Conservation (phyloP, 2,329 filamentous ascomycete species). For the Sporothrix curviconia region DNA sequence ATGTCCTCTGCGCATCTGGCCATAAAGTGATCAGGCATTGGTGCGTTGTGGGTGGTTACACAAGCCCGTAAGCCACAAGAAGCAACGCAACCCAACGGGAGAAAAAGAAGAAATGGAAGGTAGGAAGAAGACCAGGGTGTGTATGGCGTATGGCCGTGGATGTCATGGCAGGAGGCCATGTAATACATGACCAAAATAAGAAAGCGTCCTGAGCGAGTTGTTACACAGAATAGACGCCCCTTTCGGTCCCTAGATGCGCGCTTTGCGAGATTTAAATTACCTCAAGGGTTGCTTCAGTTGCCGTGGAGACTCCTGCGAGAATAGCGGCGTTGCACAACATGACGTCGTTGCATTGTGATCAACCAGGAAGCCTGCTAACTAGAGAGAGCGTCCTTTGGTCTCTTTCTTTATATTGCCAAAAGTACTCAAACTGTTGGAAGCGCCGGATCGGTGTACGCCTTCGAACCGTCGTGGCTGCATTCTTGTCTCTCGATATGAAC, state of each 20-base stretch:
- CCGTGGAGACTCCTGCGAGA: not conserved
- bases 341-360: not conserved
- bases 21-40: not conserved
- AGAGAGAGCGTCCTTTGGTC: too few species aligned
- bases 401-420: not conserved
- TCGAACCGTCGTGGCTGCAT: conserved; percentile 8
- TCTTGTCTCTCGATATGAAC: conserved; percentile 3
- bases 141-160: too few species aligned
- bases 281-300: not conserved
- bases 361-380: too few species aligned
- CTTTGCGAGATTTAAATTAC: not conserved
- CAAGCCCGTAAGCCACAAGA: not conserved
- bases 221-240: not conserved
- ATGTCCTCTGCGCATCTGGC: not conserved
- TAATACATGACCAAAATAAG: not conserved
- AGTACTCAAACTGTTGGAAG: not conserved
- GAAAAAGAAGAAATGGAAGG: not conserved
- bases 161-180: not conserved
- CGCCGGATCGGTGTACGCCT: conserved; percentile 10
- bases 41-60: not conserved
- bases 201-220: not conserved
- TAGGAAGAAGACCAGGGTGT: not conserved
- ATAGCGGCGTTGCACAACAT: not conserved
- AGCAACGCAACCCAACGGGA: not conserved
- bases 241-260: not conserved